Percentiles rank a stretch among this genome's conserved stretches.
Conservation (phyloP, 2,329 filamentous ascomycete genomes). For the Venturiaceae sp. region DNA sequence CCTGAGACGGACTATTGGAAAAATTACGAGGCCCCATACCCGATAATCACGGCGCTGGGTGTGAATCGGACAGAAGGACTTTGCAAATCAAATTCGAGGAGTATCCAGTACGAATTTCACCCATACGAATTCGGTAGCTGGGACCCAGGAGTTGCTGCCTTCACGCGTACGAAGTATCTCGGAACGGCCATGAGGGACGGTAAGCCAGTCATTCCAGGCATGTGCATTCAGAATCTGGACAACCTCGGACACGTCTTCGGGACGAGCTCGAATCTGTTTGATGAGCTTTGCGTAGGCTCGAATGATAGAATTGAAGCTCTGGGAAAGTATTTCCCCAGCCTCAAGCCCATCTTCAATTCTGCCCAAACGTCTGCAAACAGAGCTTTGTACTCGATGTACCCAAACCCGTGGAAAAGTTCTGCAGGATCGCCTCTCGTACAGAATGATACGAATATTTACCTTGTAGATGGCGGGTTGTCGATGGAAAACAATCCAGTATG, state of each 20-base stretch:
- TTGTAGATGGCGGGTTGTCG: slow-evolving; percentile 42
- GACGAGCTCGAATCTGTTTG: slow-evolving; percentile 34
- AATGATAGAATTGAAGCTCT: slow-evolving; percentile 10
- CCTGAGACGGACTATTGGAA: slow-evolving; percentile 29
- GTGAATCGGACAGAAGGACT: slow-evolving; percentile 43
- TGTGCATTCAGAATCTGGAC: slow-evolving; percentile 39
- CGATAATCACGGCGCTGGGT: slow-evolving; percentile 34
- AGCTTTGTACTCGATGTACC: slow-evolving; percentile 41
- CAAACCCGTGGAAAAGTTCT: slow-evolving; percentile 52
- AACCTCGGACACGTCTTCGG: slow-evolving; percentile 39
- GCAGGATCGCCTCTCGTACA: slow-evolving; percentile 29
- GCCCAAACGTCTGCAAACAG: slow-evolving; percentile 14
- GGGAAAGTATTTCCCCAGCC: slow-evolving; percentile 10
- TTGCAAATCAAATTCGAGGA: slow-evolving; percentile 35
- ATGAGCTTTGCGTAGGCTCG: slow-evolving; percentile 18
- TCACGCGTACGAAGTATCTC: slow-evolving; percentile 50
- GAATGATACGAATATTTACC: slow-evolving; percentile 27
- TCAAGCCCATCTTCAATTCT: slow-evolving; percentile 21
- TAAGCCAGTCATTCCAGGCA: slow-evolving; percentile 22
- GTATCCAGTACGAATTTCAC: slow-evolving; percentile 55
- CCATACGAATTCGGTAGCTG: slow-evolving; percentile 59
- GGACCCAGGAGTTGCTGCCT: slow-evolving; percentile 50
- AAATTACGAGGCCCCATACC: slow-evolving; percentile 29
- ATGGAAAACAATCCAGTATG: slow-evolving; percentile 43
- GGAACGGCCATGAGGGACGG: slow-evolving; percentile 50